Conservation (phyloP, 331 rosid species). For the Pyracantha coccinea region DNA sequence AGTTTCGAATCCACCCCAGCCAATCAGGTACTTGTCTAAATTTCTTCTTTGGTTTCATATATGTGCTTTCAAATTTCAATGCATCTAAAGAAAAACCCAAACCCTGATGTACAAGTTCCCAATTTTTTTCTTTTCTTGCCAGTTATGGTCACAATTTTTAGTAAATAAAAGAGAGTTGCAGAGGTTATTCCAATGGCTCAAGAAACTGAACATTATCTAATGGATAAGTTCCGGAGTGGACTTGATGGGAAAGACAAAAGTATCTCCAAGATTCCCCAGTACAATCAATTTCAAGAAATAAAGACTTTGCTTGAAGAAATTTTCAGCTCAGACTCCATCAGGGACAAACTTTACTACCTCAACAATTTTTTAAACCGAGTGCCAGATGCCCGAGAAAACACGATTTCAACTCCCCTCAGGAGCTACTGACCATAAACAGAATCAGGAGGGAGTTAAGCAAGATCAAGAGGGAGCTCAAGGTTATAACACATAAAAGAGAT, state of each 20-base stretch:
- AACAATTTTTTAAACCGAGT: constrained; percentile 7
- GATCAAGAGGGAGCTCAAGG: not conserved
- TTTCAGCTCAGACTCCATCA: not conserved
- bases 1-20: no score
- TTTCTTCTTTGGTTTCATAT: no score
- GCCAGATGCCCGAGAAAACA: not conserved
- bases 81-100: no score
- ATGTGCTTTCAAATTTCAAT: no score
- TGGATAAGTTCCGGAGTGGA: not conserved
- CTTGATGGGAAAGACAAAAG: not conserved
- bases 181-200: not conserved
- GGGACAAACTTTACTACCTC: constrained; percentile 12
- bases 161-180: not conserved
- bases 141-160: no score
- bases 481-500: not conserved
- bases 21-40: no score
- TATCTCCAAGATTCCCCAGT: not conserved
- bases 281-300: constrained; percentile 3
- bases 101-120: no score
- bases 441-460: not conserved
- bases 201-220: not conserved
- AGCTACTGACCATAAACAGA: not conserved
- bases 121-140: no score
- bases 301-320: not conserved
- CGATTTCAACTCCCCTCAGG: not conserved